A percentile compares a stretch with the other conserved stretches of the same genome.
Conservation (phyloP, 805 yeast genomes). For the Teunomyces funiuensis region DNA sequence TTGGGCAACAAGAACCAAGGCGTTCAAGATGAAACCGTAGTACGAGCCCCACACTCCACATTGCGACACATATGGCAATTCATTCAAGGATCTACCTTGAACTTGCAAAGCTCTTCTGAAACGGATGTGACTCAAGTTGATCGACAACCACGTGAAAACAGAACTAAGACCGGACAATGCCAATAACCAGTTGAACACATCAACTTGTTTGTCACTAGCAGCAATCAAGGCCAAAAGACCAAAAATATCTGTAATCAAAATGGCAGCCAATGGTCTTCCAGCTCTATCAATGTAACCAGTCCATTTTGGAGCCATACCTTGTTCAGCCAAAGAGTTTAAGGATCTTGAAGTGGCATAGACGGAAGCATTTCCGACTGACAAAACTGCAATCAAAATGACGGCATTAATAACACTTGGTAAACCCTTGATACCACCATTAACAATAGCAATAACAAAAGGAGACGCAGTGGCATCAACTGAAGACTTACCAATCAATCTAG, state of each 20-base stretch:
- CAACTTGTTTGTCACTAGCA: slow-evolving; percentile 47
- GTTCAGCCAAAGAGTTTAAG: slow-evolving; percentile 58
- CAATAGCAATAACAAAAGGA: slow-evolving; percentile 74
- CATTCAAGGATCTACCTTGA: slow-evolving; percentile 47
- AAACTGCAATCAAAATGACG: slow-evolving; percentile 63
- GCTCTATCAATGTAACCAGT: slow-evolving; percentile 60
- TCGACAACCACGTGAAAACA: slow-evolving; percentile 62
- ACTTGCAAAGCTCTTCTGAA: slow-evolving; percentile 57
- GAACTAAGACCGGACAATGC: slow-evolving; percentile 65
- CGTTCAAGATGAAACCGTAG: slow-evolving; percentile 49
- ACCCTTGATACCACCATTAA: slow-evolving; percentile 60
- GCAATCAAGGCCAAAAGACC: slow-evolving; percentile 68
- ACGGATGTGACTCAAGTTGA: slow-evolving; percentile 59
- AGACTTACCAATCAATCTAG: slow-evolving; percentile 41
- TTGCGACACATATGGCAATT: slow-evolving; percentile 54
- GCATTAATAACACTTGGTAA: slow-evolving; percentile 65
- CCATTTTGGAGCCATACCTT: slow-evolving; percentile 59
- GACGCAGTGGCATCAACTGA: slow-evolving; percentile 63
- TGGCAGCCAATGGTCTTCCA: slow-evolving; percentile 66
- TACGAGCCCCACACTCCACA: slow-evolving; percentile 55
- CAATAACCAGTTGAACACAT: slow-evolving; percentile 62
- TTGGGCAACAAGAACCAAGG: slow-evolving; percentile 55
- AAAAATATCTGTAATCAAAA: slow-evolving; percentile 47
- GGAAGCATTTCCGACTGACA: slow-evolving; percentile 70
- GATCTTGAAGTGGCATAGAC: slow-evolving; percentile 70